These are phyloP conservation scores for Phytophthora tentaculata DNA, from an alignment of 352 stramenopile species.

Conservation along the genomic window DNA sequence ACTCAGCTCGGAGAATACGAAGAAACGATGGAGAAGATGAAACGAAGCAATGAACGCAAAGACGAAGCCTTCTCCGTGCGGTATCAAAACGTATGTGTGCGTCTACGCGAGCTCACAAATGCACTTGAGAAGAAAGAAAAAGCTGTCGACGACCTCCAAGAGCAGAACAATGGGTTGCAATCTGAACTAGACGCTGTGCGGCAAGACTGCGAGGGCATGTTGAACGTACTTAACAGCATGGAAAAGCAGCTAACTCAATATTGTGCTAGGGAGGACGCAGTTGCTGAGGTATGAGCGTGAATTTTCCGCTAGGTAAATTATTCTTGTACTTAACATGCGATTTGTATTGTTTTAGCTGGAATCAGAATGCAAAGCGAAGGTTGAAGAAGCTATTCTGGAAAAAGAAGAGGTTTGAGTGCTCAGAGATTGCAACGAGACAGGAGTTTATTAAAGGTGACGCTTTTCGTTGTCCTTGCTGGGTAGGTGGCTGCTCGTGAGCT, in stretches of 20 bases:
- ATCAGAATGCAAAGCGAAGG: conserved; percentile 67
- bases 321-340: neutral
- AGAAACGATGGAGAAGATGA: conserved; percentile 59
- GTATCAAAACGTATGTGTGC: conserved; percentile 79
- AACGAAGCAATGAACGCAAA: conserved; percentile 62
- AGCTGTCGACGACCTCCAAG: conserved; percentile 57
- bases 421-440: neutral
- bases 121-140: conserved; percentile 65
- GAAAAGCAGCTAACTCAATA: conserved; percentile 87
- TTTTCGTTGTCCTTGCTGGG: neutral
- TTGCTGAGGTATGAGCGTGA: conserved; percentile 54
- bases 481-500: conserved; percentile 68
- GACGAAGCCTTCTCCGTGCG: conserved; percentile 59
- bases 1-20: conserved; percentile 71
- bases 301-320: neutral
- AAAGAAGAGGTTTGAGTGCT: conserved; percentile 66
- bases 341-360: conserved; percentile 51
- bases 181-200: conserved; percentile 70
- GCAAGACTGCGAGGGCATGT: conserved; percentile 84
- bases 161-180: conserved; percentile 42
- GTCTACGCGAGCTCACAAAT: conserved; percentile 66
- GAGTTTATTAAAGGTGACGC: neutral
- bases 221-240: conserved; percentile 84
- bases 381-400: conserved; percentile 75
- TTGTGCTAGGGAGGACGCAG: conserved; percentile 70